These are phyloP conservation scores for Mucor velutinosus DNA, from an alignment of 371 early-diverging fungal genomes.

Conservation along the genomic window DNA sequence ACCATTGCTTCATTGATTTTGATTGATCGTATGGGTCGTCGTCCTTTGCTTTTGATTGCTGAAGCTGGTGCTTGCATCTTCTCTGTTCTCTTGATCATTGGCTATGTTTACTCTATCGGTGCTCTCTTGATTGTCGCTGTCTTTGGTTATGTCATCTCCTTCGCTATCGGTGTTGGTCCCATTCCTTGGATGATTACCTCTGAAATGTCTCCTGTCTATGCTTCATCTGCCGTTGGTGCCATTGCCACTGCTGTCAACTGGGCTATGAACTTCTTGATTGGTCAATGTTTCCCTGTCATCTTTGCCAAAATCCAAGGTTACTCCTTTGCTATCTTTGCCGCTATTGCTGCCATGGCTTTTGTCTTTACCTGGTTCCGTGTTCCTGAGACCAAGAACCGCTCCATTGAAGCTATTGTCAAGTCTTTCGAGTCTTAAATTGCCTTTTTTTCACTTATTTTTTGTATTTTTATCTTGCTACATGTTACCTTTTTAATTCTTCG, in stretches of 20 bases:
- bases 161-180: slow-evolving; percentile 83
- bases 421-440: not conserved
- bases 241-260: slow-evolving; percentile 68
- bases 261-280: slow-evolving; percentile 37
- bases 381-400: slow-evolving; percentile 78
- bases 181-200: slow-evolving; percentile 82
- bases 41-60: slow-evolving; percentile 58
- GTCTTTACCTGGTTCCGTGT: slow-evolving; percentile 52
- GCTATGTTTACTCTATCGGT: slow-evolving; percentile 46
- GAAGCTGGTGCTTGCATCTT: slow-evolving; percentile 58
- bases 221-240: slow-evolving; percentile 56
- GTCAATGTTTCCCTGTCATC: slow-evolving; percentile 24
- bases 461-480: not conserved
- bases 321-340: slow-evolving; percentile 29
- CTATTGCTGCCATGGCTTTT: slow-evolving; percentile 28
- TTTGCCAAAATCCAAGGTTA: slow-evolving; percentile 21
- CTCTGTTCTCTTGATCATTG: slow-evolving; percentile 60
- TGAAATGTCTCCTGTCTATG: slow-evolving; percentile 70
- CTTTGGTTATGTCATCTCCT: slow-evolving; percentile 78
- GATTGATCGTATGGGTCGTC: slow-evolving; percentile 71
- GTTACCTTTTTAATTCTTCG: not conserved
- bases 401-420: slow-evolving; percentile 60
- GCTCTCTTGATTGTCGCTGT: slow-evolving; percentile 64
- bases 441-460: not conserved
- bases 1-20: slow-evolving; percentile 57